Conservation (phyloP, 768 basidiomycete species). For the Phaeotremella skinneri region DNA sequence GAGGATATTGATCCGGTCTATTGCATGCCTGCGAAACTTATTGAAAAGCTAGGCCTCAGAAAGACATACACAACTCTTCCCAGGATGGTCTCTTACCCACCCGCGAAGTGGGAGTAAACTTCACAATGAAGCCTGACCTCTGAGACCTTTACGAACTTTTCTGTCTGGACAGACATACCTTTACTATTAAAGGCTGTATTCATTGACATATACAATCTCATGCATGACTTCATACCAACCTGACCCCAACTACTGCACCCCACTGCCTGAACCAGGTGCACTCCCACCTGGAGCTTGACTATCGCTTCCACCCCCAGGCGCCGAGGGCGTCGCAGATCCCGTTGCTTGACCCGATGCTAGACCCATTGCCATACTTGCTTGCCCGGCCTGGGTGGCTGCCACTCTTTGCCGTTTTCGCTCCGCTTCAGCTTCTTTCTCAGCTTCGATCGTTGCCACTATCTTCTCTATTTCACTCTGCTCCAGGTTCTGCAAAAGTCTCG, state of each 20-base stretch:
- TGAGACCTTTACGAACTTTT: conserved; percentile 1
- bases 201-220: conserved; percentile 7
- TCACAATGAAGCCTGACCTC: not conserved
- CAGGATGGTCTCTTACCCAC: conserved; percentile 20
- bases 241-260: conserved; percentile 27
- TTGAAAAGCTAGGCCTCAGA: conserved; percentile 64
- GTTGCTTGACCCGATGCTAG: conserved; percentile 3
- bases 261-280: conserved; percentile 22
- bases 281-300: conserved; percentile 28
- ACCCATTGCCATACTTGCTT: conserved; percentile 43
- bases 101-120: conserved; percentile 5
- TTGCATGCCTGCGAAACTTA: conserved; percentile 83
- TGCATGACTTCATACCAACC: not conserved
- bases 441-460: conserved; percentile 89
- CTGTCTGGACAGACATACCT: too few relatives aligned
- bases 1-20: conserved; percentile 89
- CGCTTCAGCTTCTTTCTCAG: conserved; percentile 96
- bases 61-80: conserved; percentile 36
- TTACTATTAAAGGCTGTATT: too few relatives aligned
- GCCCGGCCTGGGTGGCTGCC: conserved; percentile 65
- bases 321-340: conserved; percentile 19
- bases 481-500: conserved; percentile 62
- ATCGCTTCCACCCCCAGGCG: conserved; percentile 13
- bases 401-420: conserved; percentile 87
- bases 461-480: conserved; percentile 82